Evolutionary conservation across 192 early-diverging fungal species (phyloP).

Genomic region (Backusella morwellensis): DNA sequence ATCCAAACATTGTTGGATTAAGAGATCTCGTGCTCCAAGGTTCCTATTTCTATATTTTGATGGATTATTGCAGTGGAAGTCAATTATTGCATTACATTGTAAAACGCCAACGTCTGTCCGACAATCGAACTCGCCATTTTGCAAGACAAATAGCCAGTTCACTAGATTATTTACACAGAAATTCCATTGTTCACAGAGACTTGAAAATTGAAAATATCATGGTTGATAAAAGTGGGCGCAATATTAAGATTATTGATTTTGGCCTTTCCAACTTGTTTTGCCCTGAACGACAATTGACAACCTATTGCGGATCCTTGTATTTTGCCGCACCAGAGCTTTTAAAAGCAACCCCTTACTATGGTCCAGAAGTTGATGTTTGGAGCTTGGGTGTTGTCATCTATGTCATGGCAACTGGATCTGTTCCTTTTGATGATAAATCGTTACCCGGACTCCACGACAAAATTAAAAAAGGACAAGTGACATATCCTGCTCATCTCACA

Average conservation of each 20-base stretch:
- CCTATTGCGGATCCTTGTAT: slow-evolving; percentile 68
- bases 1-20: slow-evolving; percentile 81
- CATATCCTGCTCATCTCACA: slow-evolving; percentile 69
- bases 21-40: slow-evolving; percentile 64
- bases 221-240: slow-evolving; percentile 55
- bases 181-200: slow-evolving; percentile 70
- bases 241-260: slow-evolving; percentile 87
- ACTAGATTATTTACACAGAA: slow-evolving; percentile 52
- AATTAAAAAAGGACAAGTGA: slow-evolving; percentile 75
- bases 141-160: slow-evolving; percentile 76
- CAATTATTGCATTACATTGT: slow-evolving; percentile 86
- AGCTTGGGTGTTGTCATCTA: slow-evolving; percentile 85
- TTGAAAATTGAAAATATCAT: slow-evolving; percentile 87
- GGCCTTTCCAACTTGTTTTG: slow-evolving; percentile 76
- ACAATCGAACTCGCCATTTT: slow-evolving; percentile 71
- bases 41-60: slow-evolving; percentile 72
- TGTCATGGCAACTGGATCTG: slow-evolving; percentile 77
- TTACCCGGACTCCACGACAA: slow-evolving; percentile 83
- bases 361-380: slow-evolving; percentile 89
- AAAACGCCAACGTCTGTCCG: slow-evolving; percentile 70
- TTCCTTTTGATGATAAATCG: slow-evolving; percentile 84
- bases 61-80: slow-evolving; percentile 79
- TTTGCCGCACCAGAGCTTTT: slow-evolving; percentile 88
- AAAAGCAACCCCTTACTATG: slow-evolving; percentile 73
- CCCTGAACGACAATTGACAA: slow-evolving; percentile 49